phyloP scores from a whole-genome alignment of 495 filamentous ascomycete genomes.

The Oleoguttula mirabilis region DNA sequence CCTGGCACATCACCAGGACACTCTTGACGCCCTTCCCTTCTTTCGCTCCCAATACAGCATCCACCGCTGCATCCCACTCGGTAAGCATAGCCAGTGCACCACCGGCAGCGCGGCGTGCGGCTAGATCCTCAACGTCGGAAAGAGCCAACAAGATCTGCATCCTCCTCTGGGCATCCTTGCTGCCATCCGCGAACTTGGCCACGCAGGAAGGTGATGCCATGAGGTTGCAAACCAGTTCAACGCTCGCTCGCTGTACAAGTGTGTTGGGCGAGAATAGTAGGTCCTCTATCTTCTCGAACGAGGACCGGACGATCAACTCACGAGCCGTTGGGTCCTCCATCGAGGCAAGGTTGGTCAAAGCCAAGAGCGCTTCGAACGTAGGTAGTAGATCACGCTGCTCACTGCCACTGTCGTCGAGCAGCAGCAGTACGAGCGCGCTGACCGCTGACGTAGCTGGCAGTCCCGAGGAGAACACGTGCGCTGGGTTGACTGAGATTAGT shows the following conservation, averaged over 20 bases:
- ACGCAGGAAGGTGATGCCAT: conserved; percentile 65
- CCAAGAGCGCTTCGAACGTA: conserved; percentile 78
- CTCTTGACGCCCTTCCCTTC: conserved; percentile 45
- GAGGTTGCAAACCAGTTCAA: conserved; percentile 86
- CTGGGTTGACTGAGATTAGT: conserved; percentile 76
- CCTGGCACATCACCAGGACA: conserved; percentile 59
- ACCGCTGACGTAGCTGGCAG: conserved; percentile 64
- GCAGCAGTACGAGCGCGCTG: conserved; percentile 61
- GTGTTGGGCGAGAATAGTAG: conserved; percentile 63
- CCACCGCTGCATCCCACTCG: conserved; percentile 58
- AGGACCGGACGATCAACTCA: conserved; percentile 48
- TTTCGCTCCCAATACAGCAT: conserved; percentile 45
- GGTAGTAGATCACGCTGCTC: conserved; percentile 64
- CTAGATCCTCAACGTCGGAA: conserved; percentile 68
- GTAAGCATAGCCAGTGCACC: conserved; percentile 79
- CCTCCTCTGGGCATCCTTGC: conserved; percentile 52
- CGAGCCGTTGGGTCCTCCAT: conserved; percentile 38
- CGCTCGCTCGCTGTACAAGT: conserved; percentile 68
- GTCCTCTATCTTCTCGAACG: conserved; percentile 67
- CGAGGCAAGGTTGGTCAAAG: conserved; percentile 85
- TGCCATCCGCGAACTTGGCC: conserved; percentile 61
- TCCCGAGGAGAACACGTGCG: conserved; percentile 70
- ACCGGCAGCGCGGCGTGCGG: conserved; percentile 71
- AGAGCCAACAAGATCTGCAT: conserved; percentile 76
- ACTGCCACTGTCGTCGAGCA: conserved; percentile 42